These are phyloP conservation scores for Tylopilus plumbeoviolaceoides DNA, from an alignment of 768 basidiomycete species.

Conservation along the genomic window DNA sequence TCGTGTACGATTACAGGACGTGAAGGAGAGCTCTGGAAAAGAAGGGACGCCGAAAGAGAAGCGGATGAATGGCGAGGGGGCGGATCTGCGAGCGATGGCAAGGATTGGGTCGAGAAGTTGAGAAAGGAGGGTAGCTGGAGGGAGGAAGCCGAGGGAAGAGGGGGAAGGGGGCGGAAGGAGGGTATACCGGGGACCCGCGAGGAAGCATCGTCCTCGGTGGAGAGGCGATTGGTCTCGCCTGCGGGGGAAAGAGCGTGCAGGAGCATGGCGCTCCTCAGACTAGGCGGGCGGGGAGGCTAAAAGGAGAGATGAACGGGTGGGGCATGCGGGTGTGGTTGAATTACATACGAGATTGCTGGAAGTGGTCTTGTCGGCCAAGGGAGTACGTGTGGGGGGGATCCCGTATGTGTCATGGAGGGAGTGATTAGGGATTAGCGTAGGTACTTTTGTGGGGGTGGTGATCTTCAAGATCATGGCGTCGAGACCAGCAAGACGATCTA, in stretches of 20 bases:
- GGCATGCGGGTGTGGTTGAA: background rate
- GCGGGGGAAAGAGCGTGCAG: constrained; percentile 5
- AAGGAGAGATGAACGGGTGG: constrained; percentile 13
- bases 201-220: constrained; percentile 8
- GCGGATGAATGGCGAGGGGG: constrained; percentile 1
- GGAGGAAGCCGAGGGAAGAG: constrained; percentile 35
- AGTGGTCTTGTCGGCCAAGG: constrained; percentile 32
- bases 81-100: constrained; percentile 10
- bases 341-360: constrained; percentile 29
- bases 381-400: constrained; percentile 24
- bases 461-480: constrained; percentile 38
- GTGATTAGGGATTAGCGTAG: constrained; percentile 25
- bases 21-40: constrained; percentile 13
- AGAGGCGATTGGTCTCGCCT: constrained; percentile 4
- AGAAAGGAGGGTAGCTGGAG: constrained; percentile 39
- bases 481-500: constrained; percentile 42
- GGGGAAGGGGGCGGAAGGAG: constrained; percentile 31
- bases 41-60: constrained; percentile 17
- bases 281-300: constrained; percentile 10
- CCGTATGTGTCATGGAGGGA: constrained; percentile 15
- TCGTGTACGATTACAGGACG: constrained; percentile 10
- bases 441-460: constrained; percentile 25
- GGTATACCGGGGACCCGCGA: constrained; percentile 10
- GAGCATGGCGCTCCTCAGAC: constrained; percentile 17
- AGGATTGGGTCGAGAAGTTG: constrained; percentile 24